A percentile compares a stretch with the other conserved stretches of the same genome.
These are phyloP conservation scores for Oryza longistaminata DNA, from an alignment of 176 grass and related monocot genomes.

Conservation along the genomic window DNA sequence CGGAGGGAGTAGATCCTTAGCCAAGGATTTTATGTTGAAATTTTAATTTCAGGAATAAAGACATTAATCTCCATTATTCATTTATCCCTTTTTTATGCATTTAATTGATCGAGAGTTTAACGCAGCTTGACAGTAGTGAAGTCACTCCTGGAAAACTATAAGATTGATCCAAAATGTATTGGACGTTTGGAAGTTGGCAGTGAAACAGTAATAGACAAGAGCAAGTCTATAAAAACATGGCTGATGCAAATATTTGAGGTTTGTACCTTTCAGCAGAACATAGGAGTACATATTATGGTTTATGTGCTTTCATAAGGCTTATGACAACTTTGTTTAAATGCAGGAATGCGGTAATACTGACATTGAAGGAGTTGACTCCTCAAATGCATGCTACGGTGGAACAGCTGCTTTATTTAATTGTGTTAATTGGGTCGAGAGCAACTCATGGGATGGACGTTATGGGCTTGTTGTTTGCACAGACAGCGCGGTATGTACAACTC, in stretches of 20 bases:
- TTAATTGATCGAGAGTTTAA: conserved; percentile 27
- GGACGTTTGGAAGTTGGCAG: conserved; percentile 95
- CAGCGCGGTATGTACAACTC: conserved; percentile 53
- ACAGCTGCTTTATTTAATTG: conserved; percentile 83
- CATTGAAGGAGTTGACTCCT: conserved; percentile 81
- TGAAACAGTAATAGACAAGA: conserved; percentile 99
- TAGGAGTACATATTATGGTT: background rate
- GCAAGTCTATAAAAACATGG: conserved; percentile 99
- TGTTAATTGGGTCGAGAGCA: conserved; percentile 85
- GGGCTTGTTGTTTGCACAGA: conserved; percentile 82
- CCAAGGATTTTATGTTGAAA: background rate
- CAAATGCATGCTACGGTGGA: conserved; percentile 85
- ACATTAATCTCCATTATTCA: background rate
- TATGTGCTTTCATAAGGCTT: background rate
- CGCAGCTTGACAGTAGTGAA: conserved; percentile 86
- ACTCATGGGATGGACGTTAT: conserved; percentile 77
- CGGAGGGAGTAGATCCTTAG: background rate
- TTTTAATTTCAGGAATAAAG: background rate
- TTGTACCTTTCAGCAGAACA: conserved; percentile 25
- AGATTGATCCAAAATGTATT: conserved; percentile 79
- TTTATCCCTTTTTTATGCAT: background rate
- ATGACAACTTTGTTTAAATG: conserved; percentile 12
- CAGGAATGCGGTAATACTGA: conserved; percentile 81
- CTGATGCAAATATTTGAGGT: conserved; percentile 99
- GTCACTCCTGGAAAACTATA: conserved; percentile 79